Conservation (phyloP, 164 flowering plant genomes). For the Kingdonia uniflora region DNA sequence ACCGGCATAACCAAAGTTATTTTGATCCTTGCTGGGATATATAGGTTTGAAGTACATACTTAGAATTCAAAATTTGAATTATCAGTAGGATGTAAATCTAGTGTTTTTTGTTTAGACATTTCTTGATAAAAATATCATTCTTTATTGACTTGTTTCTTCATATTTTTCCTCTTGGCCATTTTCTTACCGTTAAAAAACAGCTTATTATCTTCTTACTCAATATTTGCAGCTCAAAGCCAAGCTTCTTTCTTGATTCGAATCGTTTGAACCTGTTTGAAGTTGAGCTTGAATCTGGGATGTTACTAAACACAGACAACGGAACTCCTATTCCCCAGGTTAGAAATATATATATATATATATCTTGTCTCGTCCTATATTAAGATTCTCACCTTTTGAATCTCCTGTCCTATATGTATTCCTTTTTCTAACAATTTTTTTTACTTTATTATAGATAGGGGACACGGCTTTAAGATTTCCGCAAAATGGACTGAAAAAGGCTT, state of each 20-base stretch:
- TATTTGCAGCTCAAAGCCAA: constrained; percentile 66
- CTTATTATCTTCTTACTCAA: background rate
- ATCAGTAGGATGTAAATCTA: no score
- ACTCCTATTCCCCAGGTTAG: constrained; percentile 75
- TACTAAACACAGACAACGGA: constrained; percentile 85
- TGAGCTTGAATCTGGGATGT: constrained; percentile 80
- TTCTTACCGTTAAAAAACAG: background rate
- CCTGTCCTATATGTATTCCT: background rate
- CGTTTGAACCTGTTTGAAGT: constrained; percentile 88
- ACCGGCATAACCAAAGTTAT: no score
- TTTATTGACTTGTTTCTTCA: no score
- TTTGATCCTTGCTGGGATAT: no score
- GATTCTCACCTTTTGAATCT: background rate
- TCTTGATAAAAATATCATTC: no score
- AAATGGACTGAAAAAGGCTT: constrained; percentile 28
- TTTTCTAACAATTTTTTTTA: constrained; percentile 2
- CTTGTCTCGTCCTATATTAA: background rate
- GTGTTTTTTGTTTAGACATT: no score
- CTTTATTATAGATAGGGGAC: constrained; percentile 45
- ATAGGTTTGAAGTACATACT: no score
- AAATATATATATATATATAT: background rate
- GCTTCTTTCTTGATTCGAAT: constrained; percentile 83
- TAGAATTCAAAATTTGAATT: no score
- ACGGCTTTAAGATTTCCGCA: constrained; percentile 26
- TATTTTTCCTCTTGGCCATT: constrained; percentile 11